These are phyloP conservation scores for Aspergillus piperis DNA, from an alignment of 2,329 filamentous ascomycete genomes.

Conservation along the genomic window DNA sequence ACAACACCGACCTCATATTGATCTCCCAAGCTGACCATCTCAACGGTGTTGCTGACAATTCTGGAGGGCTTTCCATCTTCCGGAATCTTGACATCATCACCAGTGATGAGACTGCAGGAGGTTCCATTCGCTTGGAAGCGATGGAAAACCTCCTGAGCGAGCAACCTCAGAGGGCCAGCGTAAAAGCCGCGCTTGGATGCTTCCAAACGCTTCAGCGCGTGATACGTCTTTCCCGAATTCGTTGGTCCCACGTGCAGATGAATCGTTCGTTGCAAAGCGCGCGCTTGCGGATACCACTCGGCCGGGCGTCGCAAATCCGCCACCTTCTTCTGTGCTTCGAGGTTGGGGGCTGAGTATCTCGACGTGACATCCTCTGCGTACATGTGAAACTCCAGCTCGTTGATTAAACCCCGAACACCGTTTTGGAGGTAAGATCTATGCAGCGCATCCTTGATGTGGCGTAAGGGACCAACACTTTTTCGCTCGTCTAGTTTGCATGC, in stretches of 20 bases:
- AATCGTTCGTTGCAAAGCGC: slow-evolving; percentile 76
- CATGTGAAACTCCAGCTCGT: slow-evolving; percentile 69
- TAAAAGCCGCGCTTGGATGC: slow-evolving; percentile 77
- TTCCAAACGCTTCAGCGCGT: slow-evolving; percentile 83
- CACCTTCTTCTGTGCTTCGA: slow-evolving; percentile 63
- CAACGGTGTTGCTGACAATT: slow-evolving; percentile 87
- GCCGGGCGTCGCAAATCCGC: slow-evolving; percentile 85
- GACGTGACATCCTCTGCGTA: slow-evolving; percentile 63
- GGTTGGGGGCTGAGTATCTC: slow-evolving; percentile 58
- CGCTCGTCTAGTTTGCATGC: slow-evolving; percentile 31
- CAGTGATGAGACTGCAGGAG: slow-evolving; percentile 79
- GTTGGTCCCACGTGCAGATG: slow-evolving; percentile 95
- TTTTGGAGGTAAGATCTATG: slow-evolving; percentile 60
- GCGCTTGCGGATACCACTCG: slow-evolving; percentile 89
- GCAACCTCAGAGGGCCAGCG: slow-evolving; percentile 80
- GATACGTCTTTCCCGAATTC: slow-evolving; percentile 97
- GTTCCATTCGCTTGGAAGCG: slow-evolving; percentile 77
- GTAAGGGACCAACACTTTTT: slow-evolving; percentile 23
- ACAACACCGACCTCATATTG: slow-evolving; percentile 87
- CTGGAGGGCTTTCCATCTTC: slow-evolving; percentile 52
- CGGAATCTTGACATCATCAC: slow-evolving; percentile 79
- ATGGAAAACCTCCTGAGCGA: slow-evolving; percentile 95
- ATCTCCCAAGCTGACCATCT: slow-evolving; percentile 70
- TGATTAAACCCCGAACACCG: slow-evolving; percentile 54
- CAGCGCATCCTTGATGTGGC: slow-evolving; percentile 42